Evolutionary conservation across 306 rosid species (phyloP).

Genomic region (Begonia masoniana): DNA sequence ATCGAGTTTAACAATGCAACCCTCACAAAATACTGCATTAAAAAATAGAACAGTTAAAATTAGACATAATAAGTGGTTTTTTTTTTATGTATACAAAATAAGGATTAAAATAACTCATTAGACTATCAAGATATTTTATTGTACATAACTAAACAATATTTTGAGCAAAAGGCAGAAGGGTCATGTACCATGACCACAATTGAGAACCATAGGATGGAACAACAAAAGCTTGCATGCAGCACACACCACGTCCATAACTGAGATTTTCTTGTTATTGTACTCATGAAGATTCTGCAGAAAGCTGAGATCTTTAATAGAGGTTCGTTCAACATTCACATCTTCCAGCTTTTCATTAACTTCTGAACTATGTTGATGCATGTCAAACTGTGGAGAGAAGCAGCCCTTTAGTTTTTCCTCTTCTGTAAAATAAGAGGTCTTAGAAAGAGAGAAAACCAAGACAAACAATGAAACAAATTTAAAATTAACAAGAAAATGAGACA

Average conservation of each 20-base stretch:
- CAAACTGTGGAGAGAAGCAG: conserved; percentile 52
- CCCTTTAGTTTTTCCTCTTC: conserved; percentile 45
- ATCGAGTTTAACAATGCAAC: conserved; percentile 30
- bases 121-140: too few relatives aligned
- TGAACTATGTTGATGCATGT: conserved; percentile 27
- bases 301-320: conserved; percentile 10
- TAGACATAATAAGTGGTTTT: too few relatives aligned
- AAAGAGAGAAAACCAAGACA: too few relatives aligned
- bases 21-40: conserved; percentile 50
- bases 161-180: conserved; percentile 1
- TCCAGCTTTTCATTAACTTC: conserved; percentile 21
- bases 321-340: conserved; percentile 11
- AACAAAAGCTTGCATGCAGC: conserved; percentile 52
- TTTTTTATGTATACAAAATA: too few relatives aligned
- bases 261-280: conserved; percentile 14
- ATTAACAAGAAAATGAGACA: too few relatives aligned
- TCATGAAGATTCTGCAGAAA: too few relatives aligned
- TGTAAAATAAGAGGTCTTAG: conserved; percentile 15
- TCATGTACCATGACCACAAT: conserved; percentile 77
- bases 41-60: not conserved
- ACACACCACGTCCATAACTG: conserved; percentile 55
- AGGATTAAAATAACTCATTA: too few relatives aligned
- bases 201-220: conserved; percentile 63
- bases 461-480: too few relatives aligned
- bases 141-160: too few relatives aligned